Base-by-base conservation (phyloP, 2,329 filamentous ascomycete species). In the Cladosporium oxysporum region DNA sequence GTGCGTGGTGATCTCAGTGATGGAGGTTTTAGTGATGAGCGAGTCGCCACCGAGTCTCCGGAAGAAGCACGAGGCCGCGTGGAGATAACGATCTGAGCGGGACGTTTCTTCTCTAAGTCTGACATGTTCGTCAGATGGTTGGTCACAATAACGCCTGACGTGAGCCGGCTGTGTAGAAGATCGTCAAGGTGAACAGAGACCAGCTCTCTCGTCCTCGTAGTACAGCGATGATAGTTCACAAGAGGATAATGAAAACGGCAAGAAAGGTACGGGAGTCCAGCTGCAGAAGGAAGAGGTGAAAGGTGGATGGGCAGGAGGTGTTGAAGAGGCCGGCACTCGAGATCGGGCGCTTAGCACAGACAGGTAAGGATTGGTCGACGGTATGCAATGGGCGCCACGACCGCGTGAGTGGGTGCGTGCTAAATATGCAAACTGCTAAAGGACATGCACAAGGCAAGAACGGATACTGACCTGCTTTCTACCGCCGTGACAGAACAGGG, bases 1-100 rank as follows among this genome's bases (percentile, higher is more conserved):
- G 89, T 90, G 74, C 91, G 86, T 68, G 90, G 90, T 47, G 86
- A 75, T 68, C 71, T 72, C 55, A 75, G 66, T 35, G 74, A 75
- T 11, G 71, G 70, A 23, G 72, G 64, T 53, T 71, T 71, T 47
- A 69, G 52, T 23, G 73, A 75, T 26, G 68, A 53, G 10, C 66
- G 67, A 16, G 72, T 68, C 26, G 71, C 69, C 12, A 66, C 58
- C 23, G 68, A 71, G 66, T 71, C 73, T 62, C 70, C 77, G 69
- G 76, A 71, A 73, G 78, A 70, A 67, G 77, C 73, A 55, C 75
- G 71, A 58, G 74, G 69, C 66, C 78, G 77, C 73, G 77, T 76
- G 71, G 76, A 75, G 70, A 81, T 74, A 64, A 76, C 79, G 67
- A 81, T 65, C 31, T 65, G 75, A 72, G 75, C 75, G 67, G 75